phyloP scores from a whole-genome alignment of 2,329 filamentous ascomycete species.

The Scorias spongiosa region DNA sequence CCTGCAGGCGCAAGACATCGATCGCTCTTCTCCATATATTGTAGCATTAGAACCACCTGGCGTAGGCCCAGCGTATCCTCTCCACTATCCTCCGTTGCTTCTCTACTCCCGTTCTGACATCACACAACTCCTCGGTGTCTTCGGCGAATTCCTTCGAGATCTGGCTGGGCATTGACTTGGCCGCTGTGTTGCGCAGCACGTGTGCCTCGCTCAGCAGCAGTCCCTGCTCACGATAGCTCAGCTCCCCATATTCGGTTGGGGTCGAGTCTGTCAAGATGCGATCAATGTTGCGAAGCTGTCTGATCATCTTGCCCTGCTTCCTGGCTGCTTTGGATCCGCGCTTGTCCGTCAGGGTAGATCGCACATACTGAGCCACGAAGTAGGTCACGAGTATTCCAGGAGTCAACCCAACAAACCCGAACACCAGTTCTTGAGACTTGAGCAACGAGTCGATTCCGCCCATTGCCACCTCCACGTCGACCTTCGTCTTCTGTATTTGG shows the following conservation, averaged over 20 bases:
- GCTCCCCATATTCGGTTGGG: constrained; percentile 55
- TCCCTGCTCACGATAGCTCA: constrained; percentile 87
- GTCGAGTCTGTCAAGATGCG: constrained; percentile 38
- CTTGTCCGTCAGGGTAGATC: constrained; percentile 52
- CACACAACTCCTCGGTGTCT: constrained; percentile 73
- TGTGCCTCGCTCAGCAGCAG: constrained; percentile 82
- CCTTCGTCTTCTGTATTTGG: constrained; percentile 97
- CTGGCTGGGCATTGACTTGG: constrained; percentile 52
- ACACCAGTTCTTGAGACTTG: constrained; percentile 92
- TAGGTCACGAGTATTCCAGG: constrained; percentile 82
- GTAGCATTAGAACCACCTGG: constrained; percentile 44
- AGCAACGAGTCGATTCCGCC: constrained; percentile 87
- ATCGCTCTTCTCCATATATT: too few relatives aligned
- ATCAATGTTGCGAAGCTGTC: constrained; percentile 76
- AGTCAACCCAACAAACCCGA: constrained; percentile 90
- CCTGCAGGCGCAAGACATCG: too few relatives aligned
- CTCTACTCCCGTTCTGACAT: constrained; percentile 60
- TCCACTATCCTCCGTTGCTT: constrained; percentile 66
- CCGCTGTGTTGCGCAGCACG: constrained; percentile 55
- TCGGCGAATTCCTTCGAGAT: constrained; percentile 75
- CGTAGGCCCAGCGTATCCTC: constrained; percentile 81
- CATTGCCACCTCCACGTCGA: constrained; percentile 91
- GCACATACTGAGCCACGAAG: constrained; percentile 57
- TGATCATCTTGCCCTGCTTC: constrained; percentile 54
- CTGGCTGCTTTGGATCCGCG: constrained; percentile 50